Conservation (phyloP, 768 basidiomycete species). For the Trametes meyenii region DNA sequence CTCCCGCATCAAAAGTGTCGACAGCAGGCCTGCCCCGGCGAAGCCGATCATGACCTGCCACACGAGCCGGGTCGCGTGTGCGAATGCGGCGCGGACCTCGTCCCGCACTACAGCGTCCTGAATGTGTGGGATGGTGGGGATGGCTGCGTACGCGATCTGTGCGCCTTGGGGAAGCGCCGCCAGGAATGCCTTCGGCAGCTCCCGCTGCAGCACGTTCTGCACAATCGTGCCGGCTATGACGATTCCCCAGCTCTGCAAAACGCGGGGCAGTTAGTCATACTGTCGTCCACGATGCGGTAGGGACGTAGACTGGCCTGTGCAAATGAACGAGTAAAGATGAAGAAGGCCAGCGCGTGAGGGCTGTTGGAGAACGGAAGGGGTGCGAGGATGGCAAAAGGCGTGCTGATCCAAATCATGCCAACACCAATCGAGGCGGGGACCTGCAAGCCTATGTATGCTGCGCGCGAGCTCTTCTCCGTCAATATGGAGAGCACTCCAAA, state of each 20-base stretch:
- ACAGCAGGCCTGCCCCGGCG: slow-evolving; percentile 32
- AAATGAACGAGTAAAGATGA: slow-evolving; percentile 30
- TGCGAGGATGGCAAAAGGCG: slow-evolving; percentile 14
- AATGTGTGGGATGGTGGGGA: slow-evolving; percentile 34
- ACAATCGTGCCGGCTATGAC: slow-evolving; percentile 41
- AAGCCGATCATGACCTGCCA: slow-evolving; percentile 39
- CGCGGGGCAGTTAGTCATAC: neutral
- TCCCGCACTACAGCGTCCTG: slow-evolving; percentile 23
- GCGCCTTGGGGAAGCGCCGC: slow-evolving; percentile 31
- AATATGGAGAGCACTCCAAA: slow-evolving; percentile 40
- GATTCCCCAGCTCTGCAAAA: slow-evolving; percentile 38
- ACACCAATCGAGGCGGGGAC: slow-evolving; percentile 34
- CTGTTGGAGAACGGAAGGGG: slow-evolving; percentile 33
- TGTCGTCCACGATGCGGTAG: neutral
- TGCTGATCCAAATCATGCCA: slow-evolving; percentile 27
- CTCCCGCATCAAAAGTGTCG: slow-evolving; percentile 31
- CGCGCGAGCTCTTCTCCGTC: slow-evolving; percentile 21
- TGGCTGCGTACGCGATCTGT: slow-evolving; percentile 32
- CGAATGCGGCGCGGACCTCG: slow-evolving; percentile 36
- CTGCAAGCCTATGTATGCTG: slow-evolving; percentile 24
- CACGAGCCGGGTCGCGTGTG: slow-evolving; percentile 30
- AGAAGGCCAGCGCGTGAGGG: slow-evolving; percentile 39
- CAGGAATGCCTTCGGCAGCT: slow-evolving; percentile 35
- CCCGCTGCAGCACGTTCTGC: slow-evolving; percentile 38
- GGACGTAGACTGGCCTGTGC: slow-evolving; percentile 19